These are phyloP conservation scores for Massospora cicadina DNA, from an alignment of 371 early-diverging fungal species.

Conservation along the genomic window DNA sequence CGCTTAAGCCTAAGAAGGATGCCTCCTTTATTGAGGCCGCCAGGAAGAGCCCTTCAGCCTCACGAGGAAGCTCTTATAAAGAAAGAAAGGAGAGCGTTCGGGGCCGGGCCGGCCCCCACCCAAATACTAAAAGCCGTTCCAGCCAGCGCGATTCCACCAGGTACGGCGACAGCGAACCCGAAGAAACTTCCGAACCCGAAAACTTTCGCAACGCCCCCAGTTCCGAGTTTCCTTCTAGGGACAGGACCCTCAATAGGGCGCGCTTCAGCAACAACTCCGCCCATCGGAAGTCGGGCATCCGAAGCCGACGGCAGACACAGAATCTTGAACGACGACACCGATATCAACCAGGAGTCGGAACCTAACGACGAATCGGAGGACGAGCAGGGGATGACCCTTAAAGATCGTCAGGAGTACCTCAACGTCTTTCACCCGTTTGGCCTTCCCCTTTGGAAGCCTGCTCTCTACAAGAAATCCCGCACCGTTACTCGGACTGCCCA, in stretches of 20 bases:
- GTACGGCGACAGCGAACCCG: neutral
- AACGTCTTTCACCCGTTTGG: conserved; percentile 82
- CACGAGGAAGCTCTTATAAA: neutral
- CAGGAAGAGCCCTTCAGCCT: neutral
- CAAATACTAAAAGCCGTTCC: neutral
- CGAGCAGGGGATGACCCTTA: conserved; percentile 31
- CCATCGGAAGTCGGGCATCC: neutral
- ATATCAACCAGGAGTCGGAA: conserved; percentile 8
- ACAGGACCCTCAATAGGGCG: neutral
- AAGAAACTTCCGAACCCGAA: neutral
- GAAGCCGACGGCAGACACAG: neutral
- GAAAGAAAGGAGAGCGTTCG: neutral
- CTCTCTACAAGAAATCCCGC: conserved; percentile 85
- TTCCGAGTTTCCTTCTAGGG: neutral
- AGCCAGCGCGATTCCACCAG: neutral
- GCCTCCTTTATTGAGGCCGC: neutral
- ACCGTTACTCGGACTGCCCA: conserved; percentile 61
- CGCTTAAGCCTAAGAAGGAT: neutral
- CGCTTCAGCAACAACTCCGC: neutral
- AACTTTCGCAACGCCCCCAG: neutral
- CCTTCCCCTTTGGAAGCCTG: conserved; percentile 90
- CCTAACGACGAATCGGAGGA: conserved; percentile 20
- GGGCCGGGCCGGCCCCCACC: neutral
- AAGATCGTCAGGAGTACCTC: conserved; percentile 48
- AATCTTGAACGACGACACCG: conserved; percentile 5